Evolutionary conservation across 805 yeast species (phyloP).

Genomic region (Yamadazyma insecticola): DNA sequence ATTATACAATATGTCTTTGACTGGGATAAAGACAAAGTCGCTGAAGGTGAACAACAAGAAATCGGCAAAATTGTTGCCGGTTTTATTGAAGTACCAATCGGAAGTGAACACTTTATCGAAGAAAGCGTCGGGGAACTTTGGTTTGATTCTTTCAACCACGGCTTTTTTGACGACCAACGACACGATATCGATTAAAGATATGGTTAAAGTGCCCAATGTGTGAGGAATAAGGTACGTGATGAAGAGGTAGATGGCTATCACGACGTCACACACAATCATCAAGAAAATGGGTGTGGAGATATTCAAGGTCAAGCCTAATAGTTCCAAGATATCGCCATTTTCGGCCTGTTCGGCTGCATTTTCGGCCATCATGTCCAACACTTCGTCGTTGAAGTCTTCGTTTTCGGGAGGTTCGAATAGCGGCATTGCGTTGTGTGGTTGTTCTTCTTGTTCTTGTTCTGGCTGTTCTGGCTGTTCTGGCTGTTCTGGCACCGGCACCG

Average conservation of each 20-base stretch:
- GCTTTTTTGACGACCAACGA: too few species aligned
- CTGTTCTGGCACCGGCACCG: too few species aligned
- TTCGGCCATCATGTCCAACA: slow-evolving; percentile 5
- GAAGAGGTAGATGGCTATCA: slow-evolving; percentile 34
- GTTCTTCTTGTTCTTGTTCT: neutral
- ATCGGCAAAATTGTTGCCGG: slow-evolving; percentile 7
- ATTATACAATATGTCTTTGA: slow-evolving; percentile 9
- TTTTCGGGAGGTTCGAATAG: neutral
- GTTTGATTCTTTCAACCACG: too few species aligned
- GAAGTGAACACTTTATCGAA: neutral
- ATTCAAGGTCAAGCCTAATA: slow-evolving; percentile 32
- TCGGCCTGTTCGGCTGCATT: slow-evolving; percentile 8
- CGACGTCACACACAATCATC: slow-evolving; percentile 25
- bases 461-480: neutral
- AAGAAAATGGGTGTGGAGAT: slow-evolving; percentile 32
- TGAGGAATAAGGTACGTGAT: slow-evolving; percentile 47
- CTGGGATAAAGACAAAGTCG: slow-evolving; percentile 18
- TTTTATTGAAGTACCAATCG: neutral
- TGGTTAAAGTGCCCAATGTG: slow-evolving; percentile 30
- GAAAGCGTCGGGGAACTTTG: too few species aligned
- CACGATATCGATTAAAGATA: too few species aligned
- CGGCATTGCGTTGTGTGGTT: slow-evolving; percentile 1
- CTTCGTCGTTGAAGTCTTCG: neutral
- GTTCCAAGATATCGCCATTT: slow-evolving; percentile 25
- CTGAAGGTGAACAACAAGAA: slow-evolving; percentile 9